These are phyloP conservation scores for Chaetoscypha palmicola DNA, from an alignment of 2,329 filamentous ascomycete genomes.

Conservation along the genomic window DNA sequence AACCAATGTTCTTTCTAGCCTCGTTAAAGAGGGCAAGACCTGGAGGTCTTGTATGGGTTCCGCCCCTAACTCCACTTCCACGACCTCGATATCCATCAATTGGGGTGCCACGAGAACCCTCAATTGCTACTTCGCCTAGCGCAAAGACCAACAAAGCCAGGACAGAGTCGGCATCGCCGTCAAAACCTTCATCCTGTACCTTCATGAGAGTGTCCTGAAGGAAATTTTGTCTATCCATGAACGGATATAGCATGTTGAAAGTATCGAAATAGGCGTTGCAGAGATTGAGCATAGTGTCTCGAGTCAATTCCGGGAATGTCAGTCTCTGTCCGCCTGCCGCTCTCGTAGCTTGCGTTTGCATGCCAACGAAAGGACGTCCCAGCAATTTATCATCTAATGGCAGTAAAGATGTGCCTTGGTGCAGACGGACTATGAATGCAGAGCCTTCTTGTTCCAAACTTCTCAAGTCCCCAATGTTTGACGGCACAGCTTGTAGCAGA, in stretches of 20 bases:
- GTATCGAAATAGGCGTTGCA: conserved; percentile 51
- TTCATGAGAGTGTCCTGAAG: conserved; percentile 39
- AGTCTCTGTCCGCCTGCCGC: conserved; percentile 21
- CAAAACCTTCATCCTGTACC: conserved; percentile 42
- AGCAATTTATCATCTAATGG: conserved; percentile 23
- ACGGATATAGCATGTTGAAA: conserved; percentile 51
- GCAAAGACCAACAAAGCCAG: conserved; percentile 52
- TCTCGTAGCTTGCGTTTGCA: conserved; percentile 28
- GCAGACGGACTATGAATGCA: conserved; percentile 31
- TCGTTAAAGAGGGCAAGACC: conserved; percentile 56
- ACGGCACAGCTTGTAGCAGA: conserved; percentile 32
- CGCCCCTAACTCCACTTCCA: conserved; percentile 46
- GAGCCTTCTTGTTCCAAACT: conserved; percentile 34
- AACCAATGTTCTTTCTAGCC: conserved; percentile 52
- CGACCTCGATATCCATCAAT: conserved; percentile 38
- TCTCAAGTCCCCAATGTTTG: conserved; percentile 31
- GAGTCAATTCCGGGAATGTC: conserved; percentile 34
- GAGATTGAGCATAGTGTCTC: conserved; percentile 43
- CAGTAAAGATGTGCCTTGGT: conserved; percentile 20
- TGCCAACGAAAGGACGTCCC: conserved; percentile 25
- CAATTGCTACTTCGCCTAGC: conserved; percentile 51
- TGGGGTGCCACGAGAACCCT: conserved; percentile 41
- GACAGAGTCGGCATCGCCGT: conserved; percentile 42
- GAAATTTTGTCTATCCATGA: conserved; percentile 52
- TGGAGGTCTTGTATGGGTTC: conserved; percentile 43